phyloP scores from a whole-genome alignment of 2,329 filamentous ascomycete genomes.

The Alternaria solani region DNA sequence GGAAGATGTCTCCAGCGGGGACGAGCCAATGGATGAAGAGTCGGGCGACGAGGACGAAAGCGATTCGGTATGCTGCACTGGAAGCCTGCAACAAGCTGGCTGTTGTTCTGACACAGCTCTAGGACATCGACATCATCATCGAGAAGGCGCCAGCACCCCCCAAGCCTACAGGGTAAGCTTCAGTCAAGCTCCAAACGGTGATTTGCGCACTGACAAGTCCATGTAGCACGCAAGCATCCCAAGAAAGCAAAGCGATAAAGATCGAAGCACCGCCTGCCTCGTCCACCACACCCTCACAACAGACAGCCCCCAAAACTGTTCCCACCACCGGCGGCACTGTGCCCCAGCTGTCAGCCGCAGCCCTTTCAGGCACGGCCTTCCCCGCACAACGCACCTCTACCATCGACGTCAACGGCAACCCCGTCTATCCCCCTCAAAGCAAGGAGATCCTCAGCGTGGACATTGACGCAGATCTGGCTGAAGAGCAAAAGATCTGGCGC shows the following conservation, averaged over 20 bases:
- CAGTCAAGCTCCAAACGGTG: neutral
- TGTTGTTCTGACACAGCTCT: constrained; percentile 29
- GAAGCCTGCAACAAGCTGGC: constrained; percentile 16
- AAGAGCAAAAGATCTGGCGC: constrained; percentile 90
- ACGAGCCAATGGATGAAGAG: constrained; percentile 57
- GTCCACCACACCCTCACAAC: constrained; percentile 29
- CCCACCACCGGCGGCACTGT: constrained; percentile 23
- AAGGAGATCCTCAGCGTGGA: constrained; percentile 74
- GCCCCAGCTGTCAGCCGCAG: constrained; percentile 30
- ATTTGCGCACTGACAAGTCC: constrained; percentile 24
- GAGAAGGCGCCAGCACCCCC: constrained; percentile 55
- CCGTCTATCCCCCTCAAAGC: constrained; percentile 74
- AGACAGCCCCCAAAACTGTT: constrained; percentile 14
- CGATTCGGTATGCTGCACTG: constrained; percentile 48
- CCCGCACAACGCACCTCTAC: constrained; percentile 76
- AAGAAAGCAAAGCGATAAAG: constrained; percentile 50
- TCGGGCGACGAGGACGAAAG: constrained; percentile 57
- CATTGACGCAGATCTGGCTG: constrained; percentile 64
- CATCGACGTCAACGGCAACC: constrained; percentile 84
- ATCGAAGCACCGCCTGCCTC: constrained; percentile 44
- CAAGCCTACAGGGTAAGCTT: constrained; percentile 46
- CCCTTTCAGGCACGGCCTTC: constrained; percentile 55
- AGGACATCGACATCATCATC: constrained; percentile 64
- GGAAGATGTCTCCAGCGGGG: constrained; percentile 46
- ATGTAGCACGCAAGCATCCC: constrained; percentile 32